phyloP scores from a whole-genome alignment of 306 rosid species.

The Lagenaria siceraria region DNA sequence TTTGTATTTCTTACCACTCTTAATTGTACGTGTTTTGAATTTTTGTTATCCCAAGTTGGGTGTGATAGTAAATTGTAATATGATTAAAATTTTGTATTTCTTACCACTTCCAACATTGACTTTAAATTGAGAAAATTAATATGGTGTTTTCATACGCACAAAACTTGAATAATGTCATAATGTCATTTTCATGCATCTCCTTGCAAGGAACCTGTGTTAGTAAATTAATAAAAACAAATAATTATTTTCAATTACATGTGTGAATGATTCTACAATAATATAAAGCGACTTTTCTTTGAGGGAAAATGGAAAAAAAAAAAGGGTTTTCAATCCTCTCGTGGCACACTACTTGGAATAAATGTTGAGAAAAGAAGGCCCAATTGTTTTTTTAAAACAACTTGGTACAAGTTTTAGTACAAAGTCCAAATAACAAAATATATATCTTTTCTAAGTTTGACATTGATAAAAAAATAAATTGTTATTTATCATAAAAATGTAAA shows the following conservation, averaged over 20 bases:
- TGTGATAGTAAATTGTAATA: neutral
- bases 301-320: no score
- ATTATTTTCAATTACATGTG: neutral
- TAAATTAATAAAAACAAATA: neutral
- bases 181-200: neutral
- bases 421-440: no score
- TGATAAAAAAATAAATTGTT: no score
- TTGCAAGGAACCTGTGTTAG: neutral
- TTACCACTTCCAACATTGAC: neutral
- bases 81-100: neutral
- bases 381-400: no score
- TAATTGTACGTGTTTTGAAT: neutral
- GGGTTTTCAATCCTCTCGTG: no score
- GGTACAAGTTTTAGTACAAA: no score
- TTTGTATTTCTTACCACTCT: neutral
- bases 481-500: no score
- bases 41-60: neutral
- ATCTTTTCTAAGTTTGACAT: no score
- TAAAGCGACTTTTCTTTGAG: neutral
- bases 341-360: no score
- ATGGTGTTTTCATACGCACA: neutral
- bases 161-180: neutral
- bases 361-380: no score
- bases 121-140: neutral
- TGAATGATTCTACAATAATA: neutral